These are phyloP conservation scores for Takakia lepidozioides DNA, from an alignment of 225 moss, liverwort and hornwort genomes.

Conservation along the genomic window DNA sequence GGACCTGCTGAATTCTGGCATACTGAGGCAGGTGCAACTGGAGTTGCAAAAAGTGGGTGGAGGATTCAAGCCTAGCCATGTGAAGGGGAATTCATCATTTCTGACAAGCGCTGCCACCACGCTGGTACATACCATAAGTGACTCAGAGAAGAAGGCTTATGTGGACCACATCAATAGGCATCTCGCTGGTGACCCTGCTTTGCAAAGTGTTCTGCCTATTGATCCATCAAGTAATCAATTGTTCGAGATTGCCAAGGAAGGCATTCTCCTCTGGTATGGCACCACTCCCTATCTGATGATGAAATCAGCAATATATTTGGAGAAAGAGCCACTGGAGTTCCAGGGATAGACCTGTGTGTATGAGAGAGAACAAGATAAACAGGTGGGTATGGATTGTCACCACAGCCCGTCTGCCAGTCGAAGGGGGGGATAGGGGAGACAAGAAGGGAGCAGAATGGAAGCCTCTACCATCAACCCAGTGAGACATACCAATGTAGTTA, in stretches of 20 bases:
- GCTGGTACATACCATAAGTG: constrained; percentile 87
- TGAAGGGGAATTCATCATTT: constrained; percentile 75
- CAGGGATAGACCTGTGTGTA: too few species aligned
- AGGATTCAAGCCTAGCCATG: constrained; percentile 66
- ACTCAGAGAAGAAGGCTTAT: constrained; percentile 93
- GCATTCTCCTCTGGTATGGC: constrained; percentile 72
- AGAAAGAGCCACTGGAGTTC: too few species aligned
- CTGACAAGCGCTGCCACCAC: constrained; percentile 76
- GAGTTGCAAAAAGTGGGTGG: constrained; percentile 77
- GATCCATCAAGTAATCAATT: constrained; percentile 71
- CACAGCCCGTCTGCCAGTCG: too few species aligned
- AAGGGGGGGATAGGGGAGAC: too few species aligned
- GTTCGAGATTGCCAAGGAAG: constrained; percentile 87
- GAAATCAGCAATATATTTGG: too few species aligned
- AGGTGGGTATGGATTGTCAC: too few species aligned
- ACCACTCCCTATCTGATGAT: too few species aligned
- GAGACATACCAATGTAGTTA: too few species aligned
- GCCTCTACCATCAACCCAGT: too few species aligned
- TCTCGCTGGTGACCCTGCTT: constrained; percentile 55
- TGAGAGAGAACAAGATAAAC: too few species aligned
- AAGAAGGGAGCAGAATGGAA: too few species aligned
- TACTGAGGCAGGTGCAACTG: constrained; percentile 58
- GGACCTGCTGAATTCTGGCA: not conserved
- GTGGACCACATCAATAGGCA: constrained; percentile 96
- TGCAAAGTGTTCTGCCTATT: constrained; percentile 68